Evolutionary conservation across 192 early-diverging fungal genomes (phyloP), one percentile per base, ranked within the genome.

Genomic region (Podila minutissima): DNA sequence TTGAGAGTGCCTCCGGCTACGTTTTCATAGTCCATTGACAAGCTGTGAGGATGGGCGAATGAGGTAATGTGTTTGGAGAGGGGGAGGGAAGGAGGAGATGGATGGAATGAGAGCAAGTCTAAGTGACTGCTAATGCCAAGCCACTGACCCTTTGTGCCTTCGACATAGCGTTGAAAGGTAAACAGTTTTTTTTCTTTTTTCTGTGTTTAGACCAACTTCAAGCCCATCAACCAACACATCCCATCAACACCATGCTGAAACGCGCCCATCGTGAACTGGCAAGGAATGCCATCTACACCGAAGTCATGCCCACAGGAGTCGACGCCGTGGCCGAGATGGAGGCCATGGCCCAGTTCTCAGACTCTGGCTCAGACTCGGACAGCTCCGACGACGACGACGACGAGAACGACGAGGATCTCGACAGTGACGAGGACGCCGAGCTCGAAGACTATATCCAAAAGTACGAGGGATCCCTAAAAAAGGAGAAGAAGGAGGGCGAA

Each of bases 1-100:
- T 89, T 91, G 59, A 93, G 84, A 7, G 90, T 86, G 35, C 92
- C 92, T n/a, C 88, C 87, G 4, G 84, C 72, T 33, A 89, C 72
- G 37, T 82, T 62, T 33, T 86, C 83, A 46, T 86, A 32, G 50
- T 67, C 31, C 49, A 35, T 67, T 46, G 20, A 11, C 15, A 20
- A 28, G 11, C 55, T 22, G 24, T 17, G 31, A 33, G 12, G 11
- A 26, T 68, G 57, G 31, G 17, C 11, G 28, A 28, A 57, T 11
- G 26, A 38, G 37, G 33, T 41, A 32, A 37, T 22, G 24, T 4
- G 13, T 33, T 38, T 59, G 41, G 32, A 28, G 24, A 29, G 2
- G 38, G 46, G 29, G 35, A 4, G n/a, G 29, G 11, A 24, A 53
- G 19, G 41, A 9, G 59, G 31, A 28, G 37, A 3, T 55, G 26